Conservation (phyloP, 305 asterid genomes). For the Fraxinus platypoda region DNA sequence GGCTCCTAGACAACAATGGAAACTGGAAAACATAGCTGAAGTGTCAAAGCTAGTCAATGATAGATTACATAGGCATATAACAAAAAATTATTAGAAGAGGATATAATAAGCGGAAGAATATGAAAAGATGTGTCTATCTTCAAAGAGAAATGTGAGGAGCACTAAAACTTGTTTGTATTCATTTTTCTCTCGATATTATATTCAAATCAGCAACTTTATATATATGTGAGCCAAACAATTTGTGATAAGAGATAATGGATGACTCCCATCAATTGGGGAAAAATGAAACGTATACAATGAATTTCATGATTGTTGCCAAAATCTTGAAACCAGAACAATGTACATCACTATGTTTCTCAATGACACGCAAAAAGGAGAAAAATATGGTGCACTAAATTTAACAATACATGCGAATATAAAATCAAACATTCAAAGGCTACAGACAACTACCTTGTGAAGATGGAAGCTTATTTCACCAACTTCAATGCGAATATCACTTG, state of each 20-base stretch:
- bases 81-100: not conserved
- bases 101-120: not conserved
- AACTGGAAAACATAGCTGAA: slow-evolving; percentile 25
- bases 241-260: not conserved
- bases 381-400: not conserved
- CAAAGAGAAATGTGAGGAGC: not conserved
- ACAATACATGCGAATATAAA: not conserved
- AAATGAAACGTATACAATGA: not conserved
- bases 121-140: not conserved
- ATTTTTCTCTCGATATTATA: not conserved
- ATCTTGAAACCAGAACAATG: not conserved
- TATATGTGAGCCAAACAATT: not conserved
- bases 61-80: not conserved
- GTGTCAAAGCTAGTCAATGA: slow-evolving; percentile 6
- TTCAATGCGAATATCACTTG: slow-evolving; percentile 45
- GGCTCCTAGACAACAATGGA: slow-evolving; percentile 42
- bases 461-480: slow-evolving; percentile 47
- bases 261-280: not conserved
- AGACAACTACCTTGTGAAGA: slow-evolving; percentile 49
- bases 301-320: not conserved
- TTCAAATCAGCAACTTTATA: not conserved
- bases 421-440: not conserved
- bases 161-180: not conserved
- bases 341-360: not conserved
- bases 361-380: not conserved